Evolutionary conservation across 2,329 filamentous ascomycete genomes (phyloP).

Genomic region (Venturia pyrina): DNA sequence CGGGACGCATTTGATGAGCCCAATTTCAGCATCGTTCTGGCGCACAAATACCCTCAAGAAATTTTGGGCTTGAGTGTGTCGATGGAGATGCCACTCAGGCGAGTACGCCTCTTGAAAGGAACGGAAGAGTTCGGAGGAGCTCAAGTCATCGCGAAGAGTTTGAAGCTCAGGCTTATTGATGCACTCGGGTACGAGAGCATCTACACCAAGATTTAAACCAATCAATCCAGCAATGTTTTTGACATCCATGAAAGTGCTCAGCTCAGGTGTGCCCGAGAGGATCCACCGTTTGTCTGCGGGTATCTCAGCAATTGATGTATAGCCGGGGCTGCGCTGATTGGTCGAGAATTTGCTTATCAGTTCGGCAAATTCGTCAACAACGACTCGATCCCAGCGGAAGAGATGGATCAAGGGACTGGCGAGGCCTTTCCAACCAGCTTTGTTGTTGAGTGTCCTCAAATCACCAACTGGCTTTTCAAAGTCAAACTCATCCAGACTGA

Average conservation of each 20-base stretch:
- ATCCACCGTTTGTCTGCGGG: constrained; percentile 44
- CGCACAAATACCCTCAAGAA: constrained; percentile 47
- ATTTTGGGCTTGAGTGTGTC: constrained; percentile 41
- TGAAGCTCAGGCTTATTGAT: constrained; percentile 35
- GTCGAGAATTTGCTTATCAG: no score
- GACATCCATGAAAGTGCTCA: constrained; percentile 49
- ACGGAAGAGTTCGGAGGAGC: constrained; percentile 46
- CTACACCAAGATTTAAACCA: constrained; percentile 43
- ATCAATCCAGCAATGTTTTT: constrained; percentile 49
- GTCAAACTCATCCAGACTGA: background rate
- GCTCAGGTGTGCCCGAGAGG: constrained; percentile 51
- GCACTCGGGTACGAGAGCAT: constrained; percentile 31
- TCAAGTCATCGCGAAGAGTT: constrained; percentile 32
- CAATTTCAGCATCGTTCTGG: constrained; percentile 19
- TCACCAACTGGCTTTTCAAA: background rate
- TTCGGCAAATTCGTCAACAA: constrained; percentile 53
- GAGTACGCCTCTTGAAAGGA: constrained; percentile 41
- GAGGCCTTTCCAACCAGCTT: constrained; percentile 20
- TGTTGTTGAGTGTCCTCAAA: background rate
- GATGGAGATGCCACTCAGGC: constrained; percentile 40
- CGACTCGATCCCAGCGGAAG: constrained; percentile 50
- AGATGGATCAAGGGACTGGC: constrained; percentile 42
- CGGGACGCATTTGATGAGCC: constrained; percentile 28
- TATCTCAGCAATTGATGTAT: no score
- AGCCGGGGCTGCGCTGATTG: no score